Conservation (phyloP, 139 green algal genomes). For the Coelastrella sp. region DNA sequence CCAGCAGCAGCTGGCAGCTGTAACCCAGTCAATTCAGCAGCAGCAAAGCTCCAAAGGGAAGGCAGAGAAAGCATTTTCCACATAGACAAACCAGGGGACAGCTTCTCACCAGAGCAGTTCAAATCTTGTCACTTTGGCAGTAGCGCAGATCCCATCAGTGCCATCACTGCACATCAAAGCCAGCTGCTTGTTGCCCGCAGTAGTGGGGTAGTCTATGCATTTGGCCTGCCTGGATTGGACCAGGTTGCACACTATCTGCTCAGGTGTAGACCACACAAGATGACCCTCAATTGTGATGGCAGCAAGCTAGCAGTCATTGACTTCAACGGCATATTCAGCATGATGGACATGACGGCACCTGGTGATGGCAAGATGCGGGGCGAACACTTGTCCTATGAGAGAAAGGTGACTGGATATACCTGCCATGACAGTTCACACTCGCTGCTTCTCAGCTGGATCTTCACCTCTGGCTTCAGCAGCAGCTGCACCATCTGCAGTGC, state of each 20-base stretch:
- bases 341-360: conserved; percentile 69
- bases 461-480: no score
- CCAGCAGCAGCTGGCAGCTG: conserved; percentile 20
- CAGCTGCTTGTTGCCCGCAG: conserved; percentile 74
- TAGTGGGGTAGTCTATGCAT: conserved; percentile 71
- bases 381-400: conserved; percentile 71
- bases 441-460: no score
- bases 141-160: conserved; percentile 69
- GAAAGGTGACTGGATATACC: conserved; percentile 62
- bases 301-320: conserved; percentile 80
- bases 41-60: conserved; percentile 32
- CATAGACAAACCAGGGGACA: conserved; percentile 64
- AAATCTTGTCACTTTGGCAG: conserved; percentile 42
- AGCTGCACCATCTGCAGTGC: no score
- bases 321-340: conserved; percentile 79
- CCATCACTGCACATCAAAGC: conserved; percentile 63
- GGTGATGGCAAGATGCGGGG: conserved; percentile 43
- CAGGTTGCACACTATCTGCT: conserved; percentile 70
- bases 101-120: conserved; percentile 54
- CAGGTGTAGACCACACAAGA: conserved; percentile 59
- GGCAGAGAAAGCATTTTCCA: conserved; percentile 74
- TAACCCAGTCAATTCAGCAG: conserved; percentile 9
- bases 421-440: no score
- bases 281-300: conserved; percentile 82
- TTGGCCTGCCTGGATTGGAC: conserved; percentile 68